phyloP scores from a whole-genome alignment of 208 protist genomes.

The Trypanosoma boissoni region DNA sequence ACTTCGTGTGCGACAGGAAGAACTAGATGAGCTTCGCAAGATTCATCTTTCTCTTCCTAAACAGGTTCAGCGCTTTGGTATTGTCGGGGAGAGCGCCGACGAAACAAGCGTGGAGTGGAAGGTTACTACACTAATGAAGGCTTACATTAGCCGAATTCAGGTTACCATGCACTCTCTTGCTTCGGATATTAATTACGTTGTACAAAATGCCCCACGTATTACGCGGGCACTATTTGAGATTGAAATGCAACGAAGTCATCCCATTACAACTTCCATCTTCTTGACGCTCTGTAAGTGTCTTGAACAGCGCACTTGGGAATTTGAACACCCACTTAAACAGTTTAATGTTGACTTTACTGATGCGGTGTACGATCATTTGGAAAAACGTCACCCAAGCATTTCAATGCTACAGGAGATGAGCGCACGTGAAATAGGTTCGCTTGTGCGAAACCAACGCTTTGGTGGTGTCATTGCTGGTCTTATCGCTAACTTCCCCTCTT shows the following conservation, averaged over 20 bases:
- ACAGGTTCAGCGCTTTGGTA: slow-evolving; percentile 55
- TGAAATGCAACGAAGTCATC: slow-evolving; percentile 90
- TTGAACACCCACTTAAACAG: slow-evolving; percentile 90
- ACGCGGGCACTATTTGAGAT: slow-evolving; percentile 98
- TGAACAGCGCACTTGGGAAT: slow-evolving; percentile 94
- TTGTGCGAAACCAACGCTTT: slow-evolving; percentile 83
- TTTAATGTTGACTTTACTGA: slow-evolving; percentile 81
- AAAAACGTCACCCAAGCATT: slow-evolving; percentile 77
- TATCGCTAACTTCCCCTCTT: slow-evolving; percentile 88
- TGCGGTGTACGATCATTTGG: slow-evolving; percentile 65
- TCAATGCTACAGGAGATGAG: slow-evolving; percentile 75
- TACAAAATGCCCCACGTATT: slow-evolving; percentile 96
- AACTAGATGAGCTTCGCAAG: slow-evolving; percentile 92
- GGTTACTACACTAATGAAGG: slow-evolving; percentile 97
- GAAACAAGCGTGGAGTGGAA: slow-evolving; percentile 92
- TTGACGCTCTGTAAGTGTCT: slow-evolving; percentile 92
- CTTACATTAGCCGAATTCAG: slow-evolving; percentile 89
- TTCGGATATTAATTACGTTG: slow-evolving; percentile 95
- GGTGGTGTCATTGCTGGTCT: slow-evolving; percentile 80
- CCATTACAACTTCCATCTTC: slow-evolving; percentile 80
- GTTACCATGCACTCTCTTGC: slow-evolving; percentile 92
- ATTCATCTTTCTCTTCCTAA: slow-evolving; percentile 65
- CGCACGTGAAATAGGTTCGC: slow-evolving; percentile 72
- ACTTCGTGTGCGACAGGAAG: slow-evolving; percentile 95
- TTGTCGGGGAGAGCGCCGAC: slow-evolving; percentile 79